Evolutionary conservation across 2,329 filamentous ascomycete species (phyloP).

Genomic region (Knufia fluminis): DNA sequence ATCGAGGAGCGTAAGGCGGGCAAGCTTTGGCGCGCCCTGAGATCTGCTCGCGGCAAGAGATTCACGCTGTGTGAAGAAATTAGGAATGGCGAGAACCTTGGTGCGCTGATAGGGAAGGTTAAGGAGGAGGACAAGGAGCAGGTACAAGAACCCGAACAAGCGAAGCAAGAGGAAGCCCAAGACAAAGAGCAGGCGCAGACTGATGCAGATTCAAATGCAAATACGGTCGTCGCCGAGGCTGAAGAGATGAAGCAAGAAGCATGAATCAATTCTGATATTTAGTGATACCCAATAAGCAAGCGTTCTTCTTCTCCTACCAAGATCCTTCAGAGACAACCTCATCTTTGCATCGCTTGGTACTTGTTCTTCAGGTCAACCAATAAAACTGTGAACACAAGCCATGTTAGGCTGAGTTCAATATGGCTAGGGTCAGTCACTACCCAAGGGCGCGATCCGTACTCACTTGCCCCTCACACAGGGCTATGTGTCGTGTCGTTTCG

Average conservation of each 20-base stretch:
- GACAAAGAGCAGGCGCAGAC: neutral
- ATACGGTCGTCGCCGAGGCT: neutral
- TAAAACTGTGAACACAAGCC: neutral
- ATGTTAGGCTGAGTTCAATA: neutral
- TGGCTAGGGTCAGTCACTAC: no score
- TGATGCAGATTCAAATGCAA: neutral
- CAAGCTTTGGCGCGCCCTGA: conserved; percentile 81
- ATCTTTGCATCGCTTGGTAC: no score
- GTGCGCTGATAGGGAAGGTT: conserved; percentile 26
- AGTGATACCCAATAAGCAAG: conserved; percentile 6
- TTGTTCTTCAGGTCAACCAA: no score
- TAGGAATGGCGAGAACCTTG: conserved; percentile 66
- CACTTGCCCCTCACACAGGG: no score
- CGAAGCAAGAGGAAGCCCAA: neutral
- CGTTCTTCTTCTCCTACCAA: neutral
- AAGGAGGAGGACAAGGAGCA: neutral
- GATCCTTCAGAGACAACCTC: no score
- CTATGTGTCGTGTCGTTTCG: no score
- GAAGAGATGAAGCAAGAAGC: conserved; percentile 5
- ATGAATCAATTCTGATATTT: neutral
- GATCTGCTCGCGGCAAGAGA: conserved; percentile 59
- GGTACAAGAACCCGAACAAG: neutral
- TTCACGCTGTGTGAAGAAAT: conserved; percentile 78
- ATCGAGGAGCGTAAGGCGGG: conserved; percentile 67
- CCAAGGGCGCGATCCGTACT: no score